Evolutionary conservation across 192 early-diverging fungal species (phyloP).

Genomic region (Coemansia sp.): DNA sequence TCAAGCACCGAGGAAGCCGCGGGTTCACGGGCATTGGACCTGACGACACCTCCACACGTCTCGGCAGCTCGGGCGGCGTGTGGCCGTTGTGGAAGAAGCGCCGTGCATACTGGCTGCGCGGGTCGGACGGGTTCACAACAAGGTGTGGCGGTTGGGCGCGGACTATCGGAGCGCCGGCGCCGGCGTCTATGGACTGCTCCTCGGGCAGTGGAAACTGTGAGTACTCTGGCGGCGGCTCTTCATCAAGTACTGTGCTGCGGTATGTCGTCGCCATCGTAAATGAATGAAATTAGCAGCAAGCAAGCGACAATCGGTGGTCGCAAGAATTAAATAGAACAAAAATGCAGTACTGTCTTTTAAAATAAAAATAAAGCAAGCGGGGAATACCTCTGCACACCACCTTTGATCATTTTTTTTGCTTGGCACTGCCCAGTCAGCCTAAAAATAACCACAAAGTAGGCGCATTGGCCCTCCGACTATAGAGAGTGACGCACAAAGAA

Average conservation of each 20-base stretch:
- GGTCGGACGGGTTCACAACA: slow-evolving; percentile 50
- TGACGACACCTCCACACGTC: slow-evolving; percentile 16
- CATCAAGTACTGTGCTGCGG: slow-evolving; percentile 4
- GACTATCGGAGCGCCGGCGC: slow-evolving; percentile 51
- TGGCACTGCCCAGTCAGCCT: too few relatives aligned
- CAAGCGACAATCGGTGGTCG: too few relatives aligned
- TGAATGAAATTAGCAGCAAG: background rate
- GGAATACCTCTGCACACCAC: too few relatives aligned
- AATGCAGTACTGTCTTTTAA: too few relatives aligned
- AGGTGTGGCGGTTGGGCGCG: slow-evolving; percentile 35
- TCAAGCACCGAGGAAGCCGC: slow-evolving; percentile 19
- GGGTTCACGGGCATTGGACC: slow-evolving; percentile 33
- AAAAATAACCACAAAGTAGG: too few relatives aligned
- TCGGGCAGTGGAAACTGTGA: slow-evolving; percentile 42
- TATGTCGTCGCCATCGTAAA: slow-evolving; percentile 11
- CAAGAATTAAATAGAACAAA: too few relatives aligned
- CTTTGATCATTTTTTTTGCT: too few relatives aligned
- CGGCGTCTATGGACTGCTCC: slow-evolving; percentile 49
- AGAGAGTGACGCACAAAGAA: too few relatives aligned
- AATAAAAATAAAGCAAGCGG: too few relatives aligned
- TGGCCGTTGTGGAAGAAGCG: slow-evolving; percentile 14
- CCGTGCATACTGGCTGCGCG: slow-evolving; percentile 43
- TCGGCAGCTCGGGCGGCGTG: slow-evolving; percentile 17
- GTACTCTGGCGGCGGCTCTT: slow-evolving; percentile 40
- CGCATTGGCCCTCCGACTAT: too few relatives aligned